A percentile compares a stretch with the other conserved stretches of the same genome.
Evolutionary conservation across 2,329 filamentous ascomycete genomes (phyloP).

Genomic region (Neonectria magnoliae): DNA sequence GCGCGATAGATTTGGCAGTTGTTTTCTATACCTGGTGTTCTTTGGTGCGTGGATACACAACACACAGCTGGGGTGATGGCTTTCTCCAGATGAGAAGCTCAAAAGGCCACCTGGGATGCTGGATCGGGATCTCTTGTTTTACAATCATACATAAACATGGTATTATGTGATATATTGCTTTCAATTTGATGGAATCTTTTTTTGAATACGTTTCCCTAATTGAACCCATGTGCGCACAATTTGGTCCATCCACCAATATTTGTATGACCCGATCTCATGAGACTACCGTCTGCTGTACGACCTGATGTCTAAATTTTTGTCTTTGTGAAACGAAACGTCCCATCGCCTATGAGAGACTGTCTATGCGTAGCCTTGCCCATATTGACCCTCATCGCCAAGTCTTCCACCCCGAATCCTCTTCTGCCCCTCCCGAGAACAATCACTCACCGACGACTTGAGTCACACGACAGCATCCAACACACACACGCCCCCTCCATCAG

Average conservation of each 20-base stretch:
- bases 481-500: constrained; percentile 10
- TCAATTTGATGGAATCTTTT: constrained; percentile 14
- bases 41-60: constrained; percentile 19
- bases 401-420: background rate
- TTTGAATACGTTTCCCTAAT: background rate
- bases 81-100: constrained; percentile 15
- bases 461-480: background rate
- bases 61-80: constrained; percentile 26
- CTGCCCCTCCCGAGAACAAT: background rate
- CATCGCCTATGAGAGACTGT: background rate
- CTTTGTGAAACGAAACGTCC: background rate
- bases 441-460: background rate
- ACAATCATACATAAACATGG: constrained; percentile 33
- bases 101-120: constrained; percentile 27
- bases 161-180: constrained; percentile 40
- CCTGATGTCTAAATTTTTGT: background rate
- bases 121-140: constrained; percentile 33
- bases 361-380: background rate
- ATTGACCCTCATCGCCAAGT: background rate
- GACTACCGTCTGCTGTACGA: background rate
- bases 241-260: background rate
- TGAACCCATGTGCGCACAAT: background rate
- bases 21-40: constrained; percentile 26
- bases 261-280: background rate
- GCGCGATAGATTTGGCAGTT: constrained; percentile 22